These are phyloP conservation scores for Paracamarosporium sp. DNA, from an alignment of 2,329 filamentous ascomycete genomes.

Conservation along the genomic window DNA sequence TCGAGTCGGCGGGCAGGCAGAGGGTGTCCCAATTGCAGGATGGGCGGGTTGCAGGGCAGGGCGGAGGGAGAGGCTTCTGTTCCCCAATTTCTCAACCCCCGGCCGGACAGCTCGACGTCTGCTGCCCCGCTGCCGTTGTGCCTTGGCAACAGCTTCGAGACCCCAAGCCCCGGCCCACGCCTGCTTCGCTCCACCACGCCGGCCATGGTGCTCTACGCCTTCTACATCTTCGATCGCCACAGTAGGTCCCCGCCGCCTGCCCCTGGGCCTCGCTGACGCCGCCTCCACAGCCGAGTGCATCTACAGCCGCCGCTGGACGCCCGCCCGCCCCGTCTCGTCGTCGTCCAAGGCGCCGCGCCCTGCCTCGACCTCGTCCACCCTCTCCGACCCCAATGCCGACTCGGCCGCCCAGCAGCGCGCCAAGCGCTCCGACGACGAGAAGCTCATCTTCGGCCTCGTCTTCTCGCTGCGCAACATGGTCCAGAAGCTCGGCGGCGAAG, in stretches of 20 bases:
- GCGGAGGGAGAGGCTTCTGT: background rate
- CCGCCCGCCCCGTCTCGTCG: slow-evolving; percentile 57
- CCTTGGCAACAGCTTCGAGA: slow-evolving; percentile 5
- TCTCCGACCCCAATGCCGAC: slow-evolving; percentile 50
- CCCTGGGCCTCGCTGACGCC: slow-evolving; percentile 21
- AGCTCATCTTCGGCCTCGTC: slow-evolving; percentile 95
- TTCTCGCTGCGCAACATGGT: slow-evolving; percentile 98
- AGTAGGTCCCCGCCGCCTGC: slow-evolving; percentile 61
- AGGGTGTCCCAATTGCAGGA: background rate
- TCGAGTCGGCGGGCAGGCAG: background rate
- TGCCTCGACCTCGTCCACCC: background rate
- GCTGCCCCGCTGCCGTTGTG: background rate
- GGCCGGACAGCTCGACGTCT: background rate
- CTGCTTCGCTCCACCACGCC: too few relatives aligned
- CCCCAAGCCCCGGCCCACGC: background rate
- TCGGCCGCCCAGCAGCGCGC: slow-evolving; percentile 28
- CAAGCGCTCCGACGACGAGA: slow-evolving; percentile 80
- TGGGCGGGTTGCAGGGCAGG: background rate
- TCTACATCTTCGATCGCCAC: slow-evolving; percentile 99
- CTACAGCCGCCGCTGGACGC: slow-evolving; percentile 87
- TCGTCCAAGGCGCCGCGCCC: slow-evolving; percentile 54
- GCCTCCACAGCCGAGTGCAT: slow-evolving; percentile 83
- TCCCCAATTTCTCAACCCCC: slow-evolving; percentile 10
- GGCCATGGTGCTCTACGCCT: slow-evolving; percentile 90
- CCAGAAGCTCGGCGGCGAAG: slow-evolving; percentile 89